These are phyloP conservation scores for Coemansia sp. DNA, from an alignment of 192 early-diverging fungal species.

Conservation along the genomic window DNA sequence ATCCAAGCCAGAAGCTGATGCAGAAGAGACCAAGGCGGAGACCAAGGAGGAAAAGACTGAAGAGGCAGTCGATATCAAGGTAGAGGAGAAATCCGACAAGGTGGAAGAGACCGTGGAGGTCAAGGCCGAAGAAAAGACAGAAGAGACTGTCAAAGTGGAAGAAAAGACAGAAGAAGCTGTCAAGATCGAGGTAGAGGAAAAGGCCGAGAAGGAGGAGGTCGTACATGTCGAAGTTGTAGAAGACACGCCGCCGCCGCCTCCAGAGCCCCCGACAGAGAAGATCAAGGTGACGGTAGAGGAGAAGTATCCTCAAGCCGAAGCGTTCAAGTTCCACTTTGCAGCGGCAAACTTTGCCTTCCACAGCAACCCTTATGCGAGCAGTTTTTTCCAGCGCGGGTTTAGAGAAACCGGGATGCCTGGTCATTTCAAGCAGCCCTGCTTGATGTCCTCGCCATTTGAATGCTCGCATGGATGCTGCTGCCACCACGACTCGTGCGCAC, in stretches of 20 bases:
- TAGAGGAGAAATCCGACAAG: constrained; percentile 3
- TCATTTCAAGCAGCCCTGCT: constrained; percentile 28
- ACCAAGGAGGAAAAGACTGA: background rate
- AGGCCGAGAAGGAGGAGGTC: constrained; percentile 14
- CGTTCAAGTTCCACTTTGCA: constrained; percentile 30
- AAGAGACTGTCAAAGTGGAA: constrained; percentile 9
- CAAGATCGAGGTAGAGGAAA: constrained; percentile 11
- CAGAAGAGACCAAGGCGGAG: background rate
- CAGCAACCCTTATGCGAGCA: constrained; percentile 38
- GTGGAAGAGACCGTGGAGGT: constrained; percentile 11
- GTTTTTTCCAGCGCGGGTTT: constrained; percentile 48
- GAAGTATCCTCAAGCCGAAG: constrained; percentile 9
- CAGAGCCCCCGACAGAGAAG: background rate
- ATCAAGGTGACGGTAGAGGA: constrained; percentile 9
- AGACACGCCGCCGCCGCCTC: background rate
- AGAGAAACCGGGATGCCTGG: constrained; percentile 38
- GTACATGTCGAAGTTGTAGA: constrained; percentile 31
- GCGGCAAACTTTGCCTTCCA: constrained; percentile 43
- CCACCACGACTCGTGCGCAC: constrained; percentile 11
- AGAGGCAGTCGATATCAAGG: constrained; percentile 11
- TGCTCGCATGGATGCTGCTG: constrained; percentile 17
- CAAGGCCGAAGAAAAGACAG: constrained; percentile 4
- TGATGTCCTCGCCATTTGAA: constrained; percentile 44
- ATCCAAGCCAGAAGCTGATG: constrained; percentile 8
- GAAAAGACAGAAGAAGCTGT: constrained; percentile 3